phyloP scores from a whole-genome alignment of 1,139 yeast genomes.

The Saccharomyces hybrid region DNA sequence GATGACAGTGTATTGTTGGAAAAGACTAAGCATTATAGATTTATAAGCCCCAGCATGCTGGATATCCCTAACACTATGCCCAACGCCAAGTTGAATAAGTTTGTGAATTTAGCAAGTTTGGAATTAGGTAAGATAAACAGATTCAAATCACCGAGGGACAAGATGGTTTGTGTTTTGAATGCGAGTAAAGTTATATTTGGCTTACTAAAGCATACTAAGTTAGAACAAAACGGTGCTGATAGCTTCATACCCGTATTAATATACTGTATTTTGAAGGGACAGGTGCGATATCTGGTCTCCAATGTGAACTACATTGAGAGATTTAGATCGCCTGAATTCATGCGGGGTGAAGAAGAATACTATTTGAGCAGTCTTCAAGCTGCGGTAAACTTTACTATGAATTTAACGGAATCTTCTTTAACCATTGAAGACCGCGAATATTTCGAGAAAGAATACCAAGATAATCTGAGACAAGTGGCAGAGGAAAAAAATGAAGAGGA shows the following conservation, averaged over 20 bases:
- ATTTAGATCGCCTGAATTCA: constrained; percentile 66
- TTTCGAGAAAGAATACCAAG: constrained; percentile 43
- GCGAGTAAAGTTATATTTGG: constrained; percentile 92
- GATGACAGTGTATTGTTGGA: constrained; percentile 50
- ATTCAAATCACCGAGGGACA: constrained; percentile 91
- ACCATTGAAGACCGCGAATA: constrained; percentile 56
- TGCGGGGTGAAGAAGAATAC: constrained; percentile 83
- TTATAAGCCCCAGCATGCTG: constrained; percentile 74
- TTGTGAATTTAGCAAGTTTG: constrained; percentile 60
- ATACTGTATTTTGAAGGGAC: constrained; percentile 65
- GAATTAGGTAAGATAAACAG: constrained; percentile 72
- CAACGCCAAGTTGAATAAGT: constrained; percentile 45
- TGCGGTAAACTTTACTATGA: constrained; percentile 68
- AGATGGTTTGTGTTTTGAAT: constrained; percentile 82
- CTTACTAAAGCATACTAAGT: constrained; percentile 55
- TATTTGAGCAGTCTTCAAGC: constrained; percentile 79
- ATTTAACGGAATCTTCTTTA: constrained; percentile 49
- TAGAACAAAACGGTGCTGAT: constrained; percentile 81
- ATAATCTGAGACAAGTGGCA: constrained; percentile 1
- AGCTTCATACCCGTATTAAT: constrained; percentile 83
- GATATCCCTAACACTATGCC: constrained; percentile 50
- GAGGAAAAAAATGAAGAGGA: neutral
- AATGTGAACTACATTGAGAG: constrained; percentile 80
- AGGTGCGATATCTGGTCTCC: constrained; percentile 57
- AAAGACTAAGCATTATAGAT: constrained; percentile 59